Base-by-base conservation (phyloP, 1,284 basidiomycete genomes). In the Fistulina hepatica region DNA sequence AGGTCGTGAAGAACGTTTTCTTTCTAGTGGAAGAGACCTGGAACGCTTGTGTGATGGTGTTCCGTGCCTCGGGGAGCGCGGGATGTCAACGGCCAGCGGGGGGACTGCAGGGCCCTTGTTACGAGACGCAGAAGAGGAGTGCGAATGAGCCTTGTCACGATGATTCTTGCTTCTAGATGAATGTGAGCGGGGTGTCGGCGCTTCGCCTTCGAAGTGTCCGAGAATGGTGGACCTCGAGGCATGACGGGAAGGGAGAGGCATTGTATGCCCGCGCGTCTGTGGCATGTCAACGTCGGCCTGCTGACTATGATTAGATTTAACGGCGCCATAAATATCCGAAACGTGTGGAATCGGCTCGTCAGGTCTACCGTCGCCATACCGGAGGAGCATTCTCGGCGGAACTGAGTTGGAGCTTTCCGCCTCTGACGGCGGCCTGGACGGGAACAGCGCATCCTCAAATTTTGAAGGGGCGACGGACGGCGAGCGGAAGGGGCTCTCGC, bases 341-440 rank as follows among this genome's bases (percentile, higher is more conserved):
- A 48, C 42, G 43, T 64, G 60, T 12, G 71, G 65, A 48, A 81
- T 74, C 22, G 74, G 72, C 10, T 76, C 55, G 54, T 78, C 73
- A 5, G 66, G 66, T 32, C 72, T 56, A 5, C 79, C 78, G 50
- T 79, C 71, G n/a, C 60, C 62, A 50, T 74, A 82, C 41, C 69
- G 69, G 44, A 83, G 57, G 43, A 81, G 58, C 76, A 83, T 81
- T 47, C 69, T 74, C 5, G 80, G 81, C 3, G 80, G 80, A 6
- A 74, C 45, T 1, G 79, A 82, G 49, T 68, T 65, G n/a, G 66
- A 62, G 54, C 76, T 81, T 47, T 65, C 74, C 0, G 63, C 67
- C 43, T 80, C 79, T 15, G 77, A 80, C 23, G 60, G 56, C 5
- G 66, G 61, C 17, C 69, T 64, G 23, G 63, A 63, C 15, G 64